Conservation (phyloP, 2,329 filamentous ascomycete species). For the Claviceps sp. region DNA sequence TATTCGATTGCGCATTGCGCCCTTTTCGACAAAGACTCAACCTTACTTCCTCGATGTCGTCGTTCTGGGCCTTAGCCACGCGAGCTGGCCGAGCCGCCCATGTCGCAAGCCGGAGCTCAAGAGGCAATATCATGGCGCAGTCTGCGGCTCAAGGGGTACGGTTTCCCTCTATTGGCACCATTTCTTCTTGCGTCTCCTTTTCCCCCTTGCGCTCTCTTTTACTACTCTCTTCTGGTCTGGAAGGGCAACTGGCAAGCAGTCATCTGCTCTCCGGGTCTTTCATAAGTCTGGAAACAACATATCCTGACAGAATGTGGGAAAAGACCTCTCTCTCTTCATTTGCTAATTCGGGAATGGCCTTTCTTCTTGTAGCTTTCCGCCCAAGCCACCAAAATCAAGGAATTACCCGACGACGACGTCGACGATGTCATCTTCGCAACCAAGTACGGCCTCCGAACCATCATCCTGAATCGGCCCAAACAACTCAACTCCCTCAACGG, state of each 20-base stretch:
- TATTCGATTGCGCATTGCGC: conserved; percentile 22
- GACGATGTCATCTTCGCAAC: conserved; percentile 90
- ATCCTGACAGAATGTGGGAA: background rate
- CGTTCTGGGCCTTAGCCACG: conserved; percentile 37
- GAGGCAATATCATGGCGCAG: conserved; percentile 54
- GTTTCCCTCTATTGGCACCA: background rate
- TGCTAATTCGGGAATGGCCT: background rate
- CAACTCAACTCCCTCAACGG: conserved; percentile 88
- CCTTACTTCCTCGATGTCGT: conserved; percentile 40
- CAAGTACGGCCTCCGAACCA: conserved; percentile 76
- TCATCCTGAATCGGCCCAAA: conserved; percentile 85
- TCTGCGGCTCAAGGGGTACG: conserved; percentile 37
- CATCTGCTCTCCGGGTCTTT: background rate
- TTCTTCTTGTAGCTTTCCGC: conserved; percentile 18
- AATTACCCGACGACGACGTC: conserved; percentile 55
- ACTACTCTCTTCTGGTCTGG: background rate
- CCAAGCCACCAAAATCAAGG: conserved; percentile 30
- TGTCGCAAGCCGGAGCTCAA: conserved; percentile 28
- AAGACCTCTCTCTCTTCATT: background rate
- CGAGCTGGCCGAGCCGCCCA: conserved; percentile 40
- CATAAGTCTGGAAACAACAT: background rate
- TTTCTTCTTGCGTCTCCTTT: background rate
- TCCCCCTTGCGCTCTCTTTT: background rate
- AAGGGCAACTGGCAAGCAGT: background rate
- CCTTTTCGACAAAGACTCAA: background rate